Percentiles rank a stretch among this genome's conserved stretches.
phyloP scores from a whole-genome alignment of 768 basidiomycete species.

The Auriculariales sp. region DNA sequence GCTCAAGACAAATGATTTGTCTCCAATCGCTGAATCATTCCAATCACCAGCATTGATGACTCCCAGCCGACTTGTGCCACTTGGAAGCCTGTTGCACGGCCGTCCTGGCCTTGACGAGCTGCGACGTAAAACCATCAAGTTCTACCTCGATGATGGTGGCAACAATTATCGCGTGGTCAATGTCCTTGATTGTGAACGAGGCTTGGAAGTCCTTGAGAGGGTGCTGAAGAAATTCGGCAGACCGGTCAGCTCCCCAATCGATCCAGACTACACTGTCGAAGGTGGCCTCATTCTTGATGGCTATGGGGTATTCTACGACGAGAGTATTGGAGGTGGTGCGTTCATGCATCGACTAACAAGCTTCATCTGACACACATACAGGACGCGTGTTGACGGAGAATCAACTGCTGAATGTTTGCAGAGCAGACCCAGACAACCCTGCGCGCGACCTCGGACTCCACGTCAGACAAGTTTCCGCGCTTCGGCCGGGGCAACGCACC shows the following conservation, averaged over 20 bases:
- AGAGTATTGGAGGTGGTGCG: constrained; percentile 33
- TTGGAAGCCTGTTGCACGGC: constrained; percentile 24
- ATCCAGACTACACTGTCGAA: constrained; percentile 43
- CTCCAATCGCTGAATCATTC: constrained; percentile 62
- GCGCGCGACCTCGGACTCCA: constrained; percentile 67
- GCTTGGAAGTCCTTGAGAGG: constrained; percentile 75
- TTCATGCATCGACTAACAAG: constrained; percentile 24
- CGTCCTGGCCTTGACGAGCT: constrained; percentile 51
- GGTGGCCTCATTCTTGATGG: constrained; percentile 74
- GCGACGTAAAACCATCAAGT: constrained; percentile 76
- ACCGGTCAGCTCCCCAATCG: constrained; percentile 20
- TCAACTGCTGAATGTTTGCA: constrained; percentile 71
- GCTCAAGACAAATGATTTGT: constrained; percentile 14
- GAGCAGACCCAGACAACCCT: constrained; percentile 62
- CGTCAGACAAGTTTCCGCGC: constrained; percentile 35
- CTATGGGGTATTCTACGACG: constrained; percentile 73
- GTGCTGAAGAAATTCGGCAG: constrained; percentile 87
- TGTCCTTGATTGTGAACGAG: constrained; percentile 64
- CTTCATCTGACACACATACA: too few species aligned
- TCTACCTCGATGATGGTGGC: constrained; percentile 71
- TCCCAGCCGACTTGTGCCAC: constrained; percentile 2
- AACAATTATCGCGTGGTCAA: constrained; percentile 54
- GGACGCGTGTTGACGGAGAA: constrained; percentile 68
- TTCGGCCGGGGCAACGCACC: constrained; percentile 12
- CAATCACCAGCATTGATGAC: constrained; percentile 9